A percentile compares a stretch with the other conserved stretches of the same genome.
phyloP scores from a whole-genome alignment of 1,284 basidiomycete species.

The Cutaneotrichosporon sp. region DNA sequence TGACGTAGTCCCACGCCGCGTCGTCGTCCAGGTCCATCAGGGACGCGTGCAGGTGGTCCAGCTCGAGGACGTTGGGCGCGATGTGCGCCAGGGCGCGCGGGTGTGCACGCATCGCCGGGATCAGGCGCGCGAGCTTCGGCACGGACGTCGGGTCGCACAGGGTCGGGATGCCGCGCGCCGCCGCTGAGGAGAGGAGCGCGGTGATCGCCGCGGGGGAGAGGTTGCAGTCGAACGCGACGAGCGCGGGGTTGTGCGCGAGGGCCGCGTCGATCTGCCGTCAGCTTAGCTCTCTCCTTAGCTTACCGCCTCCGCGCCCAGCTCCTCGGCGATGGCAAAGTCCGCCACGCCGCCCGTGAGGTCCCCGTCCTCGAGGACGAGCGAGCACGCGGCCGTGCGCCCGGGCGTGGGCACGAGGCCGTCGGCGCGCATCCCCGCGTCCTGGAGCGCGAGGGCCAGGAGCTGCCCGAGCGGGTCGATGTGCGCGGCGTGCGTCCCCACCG shows the following conservation, averaged over 20 bases:
- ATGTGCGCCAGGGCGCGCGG: slow-evolving; percentile 61
- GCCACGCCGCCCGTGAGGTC: slow-evolving; percentile 81
- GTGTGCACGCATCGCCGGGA: slow-evolving; percentile 63
- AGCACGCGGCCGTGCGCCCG: slow-evolving; percentile 74
- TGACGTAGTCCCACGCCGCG: slow-evolving; percentile 54
- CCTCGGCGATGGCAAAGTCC: slow-evolving; percentile 78
- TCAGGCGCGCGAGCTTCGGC: slow-evolving; percentile 69
- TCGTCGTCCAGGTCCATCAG: slow-evolving; percentile 13
- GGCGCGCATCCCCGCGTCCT: slow-evolving; percentile 68
- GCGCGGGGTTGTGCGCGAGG: slow-evolving; percentile 56
- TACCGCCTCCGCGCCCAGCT: slow-evolving; percentile 60
- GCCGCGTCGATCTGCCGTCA: slow-evolving; percentile 49
- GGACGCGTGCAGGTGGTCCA: slow-evolving; percentile 64
- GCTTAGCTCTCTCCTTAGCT: slow-evolving; percentile 21
- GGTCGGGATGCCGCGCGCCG: slow-evolving; percentile 37
- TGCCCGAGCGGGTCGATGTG: slow-evolving; percentile 66
- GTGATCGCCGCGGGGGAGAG: slow-evolving; percentile 62
- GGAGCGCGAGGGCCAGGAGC: slow-evolving; percentile 63
- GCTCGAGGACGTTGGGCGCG: slow-evolving; percentile 78
- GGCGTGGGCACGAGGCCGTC: slow-evolving; percentile 67
- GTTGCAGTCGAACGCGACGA: slow-evolving; percentile 85
- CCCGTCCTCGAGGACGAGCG: slow-evolving; percentile 76
- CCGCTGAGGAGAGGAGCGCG: slow-evolving; percentile 55
- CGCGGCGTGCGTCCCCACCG: slow-evolving; percentile 54
- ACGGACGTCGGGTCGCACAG: slow-evolving; percentile 79